A percentile compares a stretch with the other conserved stretches of the same genome.
phyloP scores from a whole-genome alignment of 148 eudicot species.

The Suaeda aralocaspica region DNA sequence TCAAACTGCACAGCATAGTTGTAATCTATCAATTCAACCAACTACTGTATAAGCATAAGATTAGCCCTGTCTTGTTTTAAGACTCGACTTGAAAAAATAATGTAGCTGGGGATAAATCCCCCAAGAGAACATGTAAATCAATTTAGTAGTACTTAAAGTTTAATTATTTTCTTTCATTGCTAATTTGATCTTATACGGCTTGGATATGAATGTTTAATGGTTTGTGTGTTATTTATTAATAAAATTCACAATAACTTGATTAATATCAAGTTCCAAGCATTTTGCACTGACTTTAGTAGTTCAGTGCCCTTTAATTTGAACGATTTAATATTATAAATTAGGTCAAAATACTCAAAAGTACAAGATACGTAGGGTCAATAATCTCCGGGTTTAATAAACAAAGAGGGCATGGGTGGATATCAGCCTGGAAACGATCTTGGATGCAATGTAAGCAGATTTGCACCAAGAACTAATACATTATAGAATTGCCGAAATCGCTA shows the following conservation, averaged over 20 bases:
- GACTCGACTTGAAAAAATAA: too few relatives aligned
- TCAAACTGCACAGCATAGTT: slow-evolving; percentile 30
- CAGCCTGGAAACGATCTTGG: too few relatives aligned
- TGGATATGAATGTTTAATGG: not conserved
- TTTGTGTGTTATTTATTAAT: too few relatives aligned
- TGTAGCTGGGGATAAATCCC: too few relatives aligned
- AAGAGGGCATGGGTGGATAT: too few relatives aligned
- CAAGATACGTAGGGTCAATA: too few relatives aligned
- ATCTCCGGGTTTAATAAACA: too few relatives aligned
- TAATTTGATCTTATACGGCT: not conserved
- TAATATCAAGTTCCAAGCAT: too few relatives aligned
- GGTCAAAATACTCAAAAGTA: too few relatives aligned
- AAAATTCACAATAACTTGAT: too few relatives aligned
- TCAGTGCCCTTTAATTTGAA: not conserved
- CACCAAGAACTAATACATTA: not conserved
- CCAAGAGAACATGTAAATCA: not conserved
- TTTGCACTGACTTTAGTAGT: not conserved
- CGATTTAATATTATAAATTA: not conserved
- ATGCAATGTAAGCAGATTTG: not conserved
- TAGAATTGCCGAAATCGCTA: not conserved
- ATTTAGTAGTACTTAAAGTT: too few relatives aligned
- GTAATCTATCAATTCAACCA: slow-evolving; percentile 20
- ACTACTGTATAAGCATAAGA: slow-evolving; percentile 32
- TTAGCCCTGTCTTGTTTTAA: too few relatives aligned
- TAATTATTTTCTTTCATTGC: not conserved